These are phyloP conservation scores for Hygrophoropsis aurantiaca DNA, from an alignment of 768 basidiomycete genomes.

Conservation along the genomic window DNA sequence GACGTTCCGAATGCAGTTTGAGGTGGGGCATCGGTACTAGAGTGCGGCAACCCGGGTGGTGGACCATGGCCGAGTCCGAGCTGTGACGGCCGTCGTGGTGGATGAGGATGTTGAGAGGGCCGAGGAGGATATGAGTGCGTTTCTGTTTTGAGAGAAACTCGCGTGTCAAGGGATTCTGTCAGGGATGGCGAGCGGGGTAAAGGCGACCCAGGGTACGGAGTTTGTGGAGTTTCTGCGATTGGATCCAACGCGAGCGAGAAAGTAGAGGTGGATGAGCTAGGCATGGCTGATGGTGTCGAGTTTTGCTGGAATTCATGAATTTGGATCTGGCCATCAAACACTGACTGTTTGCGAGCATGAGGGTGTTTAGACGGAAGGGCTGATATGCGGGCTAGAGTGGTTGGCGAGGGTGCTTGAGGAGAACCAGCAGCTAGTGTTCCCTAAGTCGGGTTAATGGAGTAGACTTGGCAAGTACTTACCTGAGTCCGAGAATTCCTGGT, in stretches of 20 bases:
- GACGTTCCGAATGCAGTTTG: conserved; percentile 44
- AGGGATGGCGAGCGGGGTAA: conserved; percentile 27
- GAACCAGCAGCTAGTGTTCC: conserved; percentile 1
- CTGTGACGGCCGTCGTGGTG: conserved; percentile 35
- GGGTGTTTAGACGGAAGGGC: conserved; percentile 62
- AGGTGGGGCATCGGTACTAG: conserved; percentile 17
- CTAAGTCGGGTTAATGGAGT: background rate
- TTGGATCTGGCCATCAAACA: conserved; percentile 50
- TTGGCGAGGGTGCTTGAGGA: conserved; percentile 18
- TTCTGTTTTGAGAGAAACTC: conserved; percentile 18
- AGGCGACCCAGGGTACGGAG: conserved; percentile 37
- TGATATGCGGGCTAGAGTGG: conserved; percentile 51
- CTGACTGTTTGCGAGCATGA: conserved; percentile 74
- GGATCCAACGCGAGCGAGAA: conserved; percentile 50
- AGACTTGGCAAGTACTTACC: conserved; percentile 13
- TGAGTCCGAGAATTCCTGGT: conserved; percentile 24
- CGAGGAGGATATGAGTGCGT: conserved; percentile 37
- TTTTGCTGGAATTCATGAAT: conserved; percentile 28
- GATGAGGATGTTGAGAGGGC: conserved; percentile 14
- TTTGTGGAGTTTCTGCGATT: conserved; percentile 43
- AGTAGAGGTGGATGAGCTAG: conserved; percentile 44
- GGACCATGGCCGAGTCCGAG: conserved; percentile 49
- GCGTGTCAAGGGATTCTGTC: conserved; percentile 25
- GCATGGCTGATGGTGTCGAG: conserved; percentile 22
- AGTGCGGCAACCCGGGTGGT: conserved; percentile 21